Evolutionary conservation across 2,329 filamentous ascomycete species (phyloP), one percentile per base, ranked within the genome.

Genomic region (Aureobasidium leucospermi): DNA sequence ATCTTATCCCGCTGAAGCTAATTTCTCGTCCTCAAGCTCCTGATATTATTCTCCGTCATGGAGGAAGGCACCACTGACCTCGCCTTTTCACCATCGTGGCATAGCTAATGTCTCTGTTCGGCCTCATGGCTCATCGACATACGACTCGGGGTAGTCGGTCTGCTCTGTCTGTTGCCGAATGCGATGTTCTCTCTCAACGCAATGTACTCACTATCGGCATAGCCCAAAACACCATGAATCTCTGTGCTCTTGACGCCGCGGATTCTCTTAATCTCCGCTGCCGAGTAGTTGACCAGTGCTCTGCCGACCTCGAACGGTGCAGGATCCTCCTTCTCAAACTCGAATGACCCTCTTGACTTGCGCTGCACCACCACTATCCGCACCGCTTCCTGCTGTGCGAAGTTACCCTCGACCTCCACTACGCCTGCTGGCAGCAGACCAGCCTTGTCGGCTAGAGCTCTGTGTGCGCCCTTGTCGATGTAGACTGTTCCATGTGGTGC

Each of bases 161-260:
- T 62, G 53, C 62, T 64, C 62, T 69, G 66, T 32, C 64, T 60
- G 46, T 65, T 65, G 61, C 88, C 86, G 65, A 96, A 85, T 46
- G 89, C 90, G 63, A 96, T 86, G 67, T 96, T 93, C 72, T 96
- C 90, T 63, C 91, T 80, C 68, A 94, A 79, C 9, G 91, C 92
- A 42, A 97, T 88, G 74, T 97, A 96, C 74, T 97, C 91, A 68
- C 88, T 95, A 71, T 96, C 92, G 19, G 90, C 90, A 74, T 96
- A 99, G 3, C 93, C 94, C 34, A 99, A 76, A 46, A 94, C 77
- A 9, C 81, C 80, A 49, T 85, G 80, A 63, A 99, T 96, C 70
- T 96, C 88, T 6, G 80, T 83, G 69, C 91, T 96, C 70, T 88
- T 85, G 64, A 88, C 79, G 1, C 94, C 94, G 75, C 88, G 90